Evolutionary conservation across 2,329 filamentous ascomycete genomes (phyloP), one percentile per base, ranked within the genome.

Genomic region (Neofusicoccum laricinum): DNA sequence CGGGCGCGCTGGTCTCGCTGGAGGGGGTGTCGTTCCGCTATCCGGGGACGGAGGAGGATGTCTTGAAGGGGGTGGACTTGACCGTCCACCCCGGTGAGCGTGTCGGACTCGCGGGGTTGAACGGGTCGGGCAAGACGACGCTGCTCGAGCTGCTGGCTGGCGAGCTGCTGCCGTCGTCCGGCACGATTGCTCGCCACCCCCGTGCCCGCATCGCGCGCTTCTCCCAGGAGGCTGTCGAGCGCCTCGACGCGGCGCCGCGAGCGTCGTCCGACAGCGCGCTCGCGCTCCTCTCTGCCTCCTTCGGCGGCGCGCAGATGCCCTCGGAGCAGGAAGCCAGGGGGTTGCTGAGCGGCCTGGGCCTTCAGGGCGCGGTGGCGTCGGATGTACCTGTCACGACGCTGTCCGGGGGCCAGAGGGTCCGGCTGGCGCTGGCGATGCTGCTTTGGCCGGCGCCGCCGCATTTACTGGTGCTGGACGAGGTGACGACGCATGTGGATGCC

Each of bases 401-500:
- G 0, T 94, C 90, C 0, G 92, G 92, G 45, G 92, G 92, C 0
- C 92, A 96, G 76, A 84, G 83, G 73, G 81, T 86, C 4, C 80
- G 85, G n/a, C 73, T 86, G 2, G 87, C 89, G 66, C 79, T 94
- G 57, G 90, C 90, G 1, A 83, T 86, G 53, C 77, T 93, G n/a
- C 78, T 94, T 40, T 89, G 88, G 83, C 53, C 53, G 7, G 80
- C 79, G 45, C 81, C 85, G 3, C 90, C 90, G 19, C 90, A 93
- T 68, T 84, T 91, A 64, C 82, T 94, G 2, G 83, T 94, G 5
- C 83, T 94, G 7, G 91, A 94, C 72, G 92, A 92, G 74, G 88
- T 92, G 25, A 95, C 91, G 6, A 94, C 92, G 0, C 92, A 96
- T 79, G 81, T 96, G 45, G 92, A 96, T 73, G 91, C 90, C 67